Conservation (phyloP, 495 filamentous ascomycete genomes). For the Penicillium simplicissimum region DNA sequence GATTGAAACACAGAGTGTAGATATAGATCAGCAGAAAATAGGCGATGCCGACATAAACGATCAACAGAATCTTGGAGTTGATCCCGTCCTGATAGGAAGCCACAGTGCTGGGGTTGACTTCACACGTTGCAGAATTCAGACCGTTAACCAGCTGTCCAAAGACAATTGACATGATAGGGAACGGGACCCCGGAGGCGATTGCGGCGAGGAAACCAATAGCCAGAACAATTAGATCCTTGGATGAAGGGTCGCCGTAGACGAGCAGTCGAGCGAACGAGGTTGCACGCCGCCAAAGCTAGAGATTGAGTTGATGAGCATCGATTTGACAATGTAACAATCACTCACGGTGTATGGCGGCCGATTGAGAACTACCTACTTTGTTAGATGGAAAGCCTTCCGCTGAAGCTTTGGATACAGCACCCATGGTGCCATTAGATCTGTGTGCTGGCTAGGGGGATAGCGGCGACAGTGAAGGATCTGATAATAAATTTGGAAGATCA, state of each 20-base stretch:
- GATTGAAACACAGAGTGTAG: constrained; percentile 51
- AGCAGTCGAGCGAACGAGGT: not conserved
- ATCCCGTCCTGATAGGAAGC: constrained; percentile 43
- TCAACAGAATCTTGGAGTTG: constrained; percentile 56
- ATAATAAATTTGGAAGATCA: not conserved
- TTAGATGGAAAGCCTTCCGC: not conserved
- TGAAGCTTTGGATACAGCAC: not conserved
- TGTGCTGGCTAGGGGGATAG: not conserved
- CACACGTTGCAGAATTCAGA: constrained; percentile 58
- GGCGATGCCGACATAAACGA: constrained; percentile 63
- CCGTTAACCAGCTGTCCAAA: constrained; percentile 67
- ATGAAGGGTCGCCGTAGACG: constrained; percentile 31
- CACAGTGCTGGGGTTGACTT: constrained; percentile 20
- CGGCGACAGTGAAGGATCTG: not conserved
- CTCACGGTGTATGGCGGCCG: not conserved
- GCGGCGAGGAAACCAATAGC: constrained; percentile 51
- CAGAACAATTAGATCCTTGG: constrained; percentile 49
- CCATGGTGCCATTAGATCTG: not conserved
- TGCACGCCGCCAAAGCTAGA: not conserved
- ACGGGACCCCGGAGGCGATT: constrained; percentile 62
- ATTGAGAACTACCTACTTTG: not conserved
- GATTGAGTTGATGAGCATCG: not conserved
- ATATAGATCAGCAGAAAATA: constrained; percentile 58
- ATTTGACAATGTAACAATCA: not conserved
- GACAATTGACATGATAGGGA: constrained; percentile 63